Conservation (phyloP, 1,284 basidiomycete species). For the Rhodofomes roseus region DNA sequence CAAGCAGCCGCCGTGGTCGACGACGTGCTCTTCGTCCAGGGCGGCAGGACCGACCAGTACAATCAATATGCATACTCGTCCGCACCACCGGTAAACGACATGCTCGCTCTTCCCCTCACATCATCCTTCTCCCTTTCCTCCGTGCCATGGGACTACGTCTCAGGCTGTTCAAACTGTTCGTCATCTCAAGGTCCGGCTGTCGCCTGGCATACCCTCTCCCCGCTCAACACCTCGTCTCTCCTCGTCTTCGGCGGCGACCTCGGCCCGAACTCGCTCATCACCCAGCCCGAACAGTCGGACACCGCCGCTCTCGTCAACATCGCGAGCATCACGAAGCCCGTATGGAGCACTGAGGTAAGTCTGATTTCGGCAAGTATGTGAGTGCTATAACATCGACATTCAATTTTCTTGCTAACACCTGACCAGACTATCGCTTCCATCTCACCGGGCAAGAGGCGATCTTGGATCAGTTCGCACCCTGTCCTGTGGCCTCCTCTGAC, state of each 20-base stretch:
- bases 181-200: slow-evolving; percentile 53
- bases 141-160: slow-evolving; percentile 65
- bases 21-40: slow-evolving; percentile 67
- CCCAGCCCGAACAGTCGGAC: slow-evolving; percentile 52
- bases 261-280: slow-evolving; percentile 51
- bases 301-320: slow-evolving; percentile 47
- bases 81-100: slow-evolving; percentile 69
- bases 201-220: slow-evolving; percentile 79
- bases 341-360: too few species aligned
- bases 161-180: slow-evolving; percentile 41
- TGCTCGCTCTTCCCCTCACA: slow-evolving; percentile 66
- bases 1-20: slow-evolving; percentile 64
- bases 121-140: slow-evolving; percentile 51
- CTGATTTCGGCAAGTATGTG: too few species aligned
- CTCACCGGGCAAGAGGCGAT: too few species aligned
- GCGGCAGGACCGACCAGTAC: slow-evolving; percentile 72
- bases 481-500: too few species aligned
- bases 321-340: background rate
- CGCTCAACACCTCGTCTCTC: slow-evolving; percentile 48
- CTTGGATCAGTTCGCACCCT: too few species aligned
- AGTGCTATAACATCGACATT: too few species aligned
- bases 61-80: slow-evolving; percentile 69
- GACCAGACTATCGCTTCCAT: too few species aligned
- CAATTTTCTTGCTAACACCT: too few species aligned
- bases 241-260: slow-evolving; percentile 77